These are phyloP conservation scores for Trypethelium eluteriae DNA, from an alignment of 495 filamentous ascomycete genomes.

Conservation along the genomic window DNA sequence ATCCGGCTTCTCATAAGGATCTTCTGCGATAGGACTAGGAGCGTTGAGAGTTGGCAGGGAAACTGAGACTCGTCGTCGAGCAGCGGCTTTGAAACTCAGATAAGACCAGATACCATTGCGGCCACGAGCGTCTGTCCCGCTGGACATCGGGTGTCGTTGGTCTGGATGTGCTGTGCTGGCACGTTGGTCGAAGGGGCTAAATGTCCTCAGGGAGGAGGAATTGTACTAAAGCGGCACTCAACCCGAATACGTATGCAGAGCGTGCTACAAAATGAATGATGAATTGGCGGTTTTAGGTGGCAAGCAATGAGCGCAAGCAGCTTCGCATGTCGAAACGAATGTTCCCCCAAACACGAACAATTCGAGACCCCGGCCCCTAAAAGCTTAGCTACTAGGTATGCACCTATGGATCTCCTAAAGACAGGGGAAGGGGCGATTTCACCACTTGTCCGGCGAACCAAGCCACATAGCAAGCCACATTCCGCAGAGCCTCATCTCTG, in stretches of 20 bases:
- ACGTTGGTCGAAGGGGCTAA: constrained; percentile 15
- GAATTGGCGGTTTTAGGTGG: neutral
- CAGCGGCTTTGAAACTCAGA: constrained; percentile 36
- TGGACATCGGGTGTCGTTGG: constrained; percentile 33
- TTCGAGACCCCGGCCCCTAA: neutral
- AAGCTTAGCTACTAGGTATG: neutral
- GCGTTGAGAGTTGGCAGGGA: constrained; percentile 36
- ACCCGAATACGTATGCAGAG: too few species aligned
- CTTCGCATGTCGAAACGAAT: neutral
- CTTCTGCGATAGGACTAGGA: constrained; percentile 13
- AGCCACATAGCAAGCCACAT: neutral
- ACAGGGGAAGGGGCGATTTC: neutral
- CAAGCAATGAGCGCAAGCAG: neutral
- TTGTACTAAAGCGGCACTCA: too few species aligned
- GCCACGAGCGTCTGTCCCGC: constrained; percentile 35
- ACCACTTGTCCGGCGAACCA: neutral
- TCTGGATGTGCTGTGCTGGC: neutral
- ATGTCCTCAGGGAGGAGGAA: neutral
- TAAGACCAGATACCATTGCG: constrained; percentile 45
- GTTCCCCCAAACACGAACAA: neutral
- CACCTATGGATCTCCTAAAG: neutral
- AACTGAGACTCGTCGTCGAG: constrained; percentile 33
- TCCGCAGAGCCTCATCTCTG: neutral
- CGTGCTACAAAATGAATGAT: neutral
- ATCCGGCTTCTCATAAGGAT: constrained; percentile 43